phyloP scores from a whole-genome alignment of 352 stramenopile genomes.

The Stramenopiles sp. region DNA sequence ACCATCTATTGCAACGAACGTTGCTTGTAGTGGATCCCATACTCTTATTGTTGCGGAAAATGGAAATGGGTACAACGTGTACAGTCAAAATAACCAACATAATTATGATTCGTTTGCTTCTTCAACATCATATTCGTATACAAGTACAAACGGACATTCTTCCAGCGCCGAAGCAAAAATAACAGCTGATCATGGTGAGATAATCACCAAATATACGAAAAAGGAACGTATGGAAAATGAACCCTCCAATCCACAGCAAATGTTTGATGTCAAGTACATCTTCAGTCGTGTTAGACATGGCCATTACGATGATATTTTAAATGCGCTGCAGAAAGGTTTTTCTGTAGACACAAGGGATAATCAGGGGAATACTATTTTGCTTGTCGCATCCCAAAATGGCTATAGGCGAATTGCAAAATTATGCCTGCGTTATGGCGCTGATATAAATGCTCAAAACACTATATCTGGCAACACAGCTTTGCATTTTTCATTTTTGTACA shows the following conservation, averaged over 20 bases:
- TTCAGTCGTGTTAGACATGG: slow-evolving; percentile 2
- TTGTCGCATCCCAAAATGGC: slow-evolving; percentile 78
- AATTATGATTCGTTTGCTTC: background rate
- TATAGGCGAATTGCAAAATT: slow-evolving; percentile 85
- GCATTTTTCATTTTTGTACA: slow-evolving; percentile 84
- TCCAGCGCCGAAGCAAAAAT: background rate
- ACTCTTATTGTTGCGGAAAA: background rate
- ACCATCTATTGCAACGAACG: too few species aligned
- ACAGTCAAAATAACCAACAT: too few species aligned
- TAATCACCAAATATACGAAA: too few species aligned
- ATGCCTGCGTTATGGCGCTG: slow-evolving; percentile 61
- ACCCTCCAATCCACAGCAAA: background rate
- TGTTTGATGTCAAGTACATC: background rate
- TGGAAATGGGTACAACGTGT: background rate
- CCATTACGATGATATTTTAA: background rate
- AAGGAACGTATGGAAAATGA: background rate
- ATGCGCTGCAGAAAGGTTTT: background rate
- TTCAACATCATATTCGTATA: background rate
- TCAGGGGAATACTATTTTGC: slow-evolving; percentile 73
- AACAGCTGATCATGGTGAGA: too few species aligned
- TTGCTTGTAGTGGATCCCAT: background rate
- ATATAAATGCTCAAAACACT: slow-evolving; percentile 71
- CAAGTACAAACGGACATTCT: too few species aligned
- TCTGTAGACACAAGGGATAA: slow-evolving; percentile 39
- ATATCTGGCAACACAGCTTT: slow-evolving; percentile 74